These are phyloP conservation scores for Fomitopsis schrenkii DNA, from an alignment of 1,284 basidiomycete species.

Conservation along the genomic window DNA sequence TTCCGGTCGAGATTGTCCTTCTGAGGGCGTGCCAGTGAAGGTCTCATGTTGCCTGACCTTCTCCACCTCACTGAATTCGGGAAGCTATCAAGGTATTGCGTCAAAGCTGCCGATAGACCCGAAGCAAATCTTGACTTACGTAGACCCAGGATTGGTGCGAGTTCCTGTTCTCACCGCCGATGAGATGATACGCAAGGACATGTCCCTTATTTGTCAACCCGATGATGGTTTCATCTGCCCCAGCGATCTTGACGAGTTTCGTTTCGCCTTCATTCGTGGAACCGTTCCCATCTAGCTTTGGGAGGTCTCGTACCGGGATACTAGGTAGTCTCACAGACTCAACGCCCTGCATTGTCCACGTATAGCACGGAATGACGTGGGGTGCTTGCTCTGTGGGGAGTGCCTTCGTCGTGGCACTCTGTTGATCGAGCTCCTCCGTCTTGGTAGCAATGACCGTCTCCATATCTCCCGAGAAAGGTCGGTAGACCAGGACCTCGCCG, in stretches of 20 bases:
- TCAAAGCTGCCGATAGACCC: constrained; percentile 1
- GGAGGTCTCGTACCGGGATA: constrained; percentile 29
- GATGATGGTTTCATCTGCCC: constrained; percentile 60
- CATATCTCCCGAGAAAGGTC: constrained; percentile 54
- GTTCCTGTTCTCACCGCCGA: constrained; percentile 36
- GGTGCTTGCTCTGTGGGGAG: constrained; percentile 27
- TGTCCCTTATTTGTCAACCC: constrained; percentile 78
- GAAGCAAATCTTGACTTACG: constrained; percentile 39
- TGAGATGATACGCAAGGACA: constrained; percentile 54
- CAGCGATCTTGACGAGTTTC: constrained; percentile 75
- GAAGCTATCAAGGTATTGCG: constrained; percentile 42
- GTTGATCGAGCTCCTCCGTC: constrained; percentile 42
- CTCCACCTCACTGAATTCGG: constrained; percentile 61
- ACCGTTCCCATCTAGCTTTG: constrained; percentile 39
- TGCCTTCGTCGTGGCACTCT: constrained; percentile 35
- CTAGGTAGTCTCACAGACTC: constrained; percentile 48
- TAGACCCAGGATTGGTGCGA: constrained; percentile 65
- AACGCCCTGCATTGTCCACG: constrained; percentile 47
- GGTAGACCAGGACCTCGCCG: constrained; percentile 75
- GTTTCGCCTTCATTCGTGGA: constrained; percentile 30
- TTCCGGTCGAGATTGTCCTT: background rate
- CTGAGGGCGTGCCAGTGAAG: background rate
- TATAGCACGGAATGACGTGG: constrained; percentile 49
- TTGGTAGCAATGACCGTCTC: constrained; percentile 33
- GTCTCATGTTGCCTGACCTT: constrained; percentile 30